Percentiles rank a stretch among this genome's conserved stretches.
Evolutionary conservation across 441 rosid species (phyloP).

Genomic region (Erodium moschatum): DNA sequence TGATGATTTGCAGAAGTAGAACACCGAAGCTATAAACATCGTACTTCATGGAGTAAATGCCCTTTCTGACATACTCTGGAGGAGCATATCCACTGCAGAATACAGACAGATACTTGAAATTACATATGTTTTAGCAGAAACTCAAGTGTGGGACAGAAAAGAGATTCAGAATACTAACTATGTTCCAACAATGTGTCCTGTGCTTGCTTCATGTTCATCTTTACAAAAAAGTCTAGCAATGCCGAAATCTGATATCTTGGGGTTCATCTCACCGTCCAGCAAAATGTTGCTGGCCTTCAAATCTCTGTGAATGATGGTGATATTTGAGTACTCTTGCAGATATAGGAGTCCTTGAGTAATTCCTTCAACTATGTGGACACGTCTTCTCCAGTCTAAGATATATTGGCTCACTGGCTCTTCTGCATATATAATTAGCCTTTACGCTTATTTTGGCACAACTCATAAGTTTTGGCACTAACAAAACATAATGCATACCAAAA

Average conservation of each 20-base stretch:
- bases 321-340: conserved; percentile 34
- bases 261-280: conserved; percentile 26
- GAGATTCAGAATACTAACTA: conserved; percentile 18
- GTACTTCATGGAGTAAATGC: conserved; percentile 28
- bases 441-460: neutral
- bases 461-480: neutral
- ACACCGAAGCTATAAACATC: conserved; percentile 27
- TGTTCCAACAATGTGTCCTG: conserved; percentile 28
- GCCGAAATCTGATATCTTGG: conserved; percentile 34
- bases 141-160: neutral
- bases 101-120: neutral
- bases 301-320: conserved; percentile 29
- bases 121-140: neutral
- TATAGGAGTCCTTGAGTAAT: conserved; percentile 34
- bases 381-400: conserved; percentile 29
- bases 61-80: conserved; percentile 20
- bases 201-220: conserved; percentile 18
- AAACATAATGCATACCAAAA: conserved; percentile 10
- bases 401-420: neutral
- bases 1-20: conserved; percentile 22
- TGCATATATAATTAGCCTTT: neutral
- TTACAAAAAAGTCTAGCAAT: conserved; percentile 23
- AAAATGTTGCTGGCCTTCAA: conserved; percentile 30
- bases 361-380: conserved; percentile 28
- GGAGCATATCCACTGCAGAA: conserved; percentile 15